Evolutionary conservation across 2,329 filamentous ascomycete species (phyloP), one percentile per base, ranked within the genome.

Genomic region (Nigrospora sphaerica): DNA sequence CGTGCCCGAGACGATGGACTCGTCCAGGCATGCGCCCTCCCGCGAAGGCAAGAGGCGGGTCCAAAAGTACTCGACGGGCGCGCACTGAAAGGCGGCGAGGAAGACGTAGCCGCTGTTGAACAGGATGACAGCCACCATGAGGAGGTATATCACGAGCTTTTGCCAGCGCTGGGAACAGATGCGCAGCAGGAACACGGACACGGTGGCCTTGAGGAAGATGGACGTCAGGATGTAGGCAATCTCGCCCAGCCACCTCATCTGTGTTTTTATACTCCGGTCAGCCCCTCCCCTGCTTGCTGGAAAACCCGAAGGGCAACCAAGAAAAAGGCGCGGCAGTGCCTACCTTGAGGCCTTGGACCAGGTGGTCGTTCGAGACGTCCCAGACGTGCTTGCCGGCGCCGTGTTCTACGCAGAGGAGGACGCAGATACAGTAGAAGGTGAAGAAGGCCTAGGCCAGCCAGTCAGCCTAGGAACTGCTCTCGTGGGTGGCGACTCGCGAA

Each of bases 101-200:
- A 70, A 61, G 48, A 62, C 56, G 52, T 62, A 70, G 45, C 65
- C 60, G 19, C 58, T 39, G 48, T 62, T 59, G 53, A 62, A 68
- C 10, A 62, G 32, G 32, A 63, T 56, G 14, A 62, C 59, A 16
- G 63, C 49, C 10, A 56, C 38, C 14, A 69, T 48, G 11, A 63
- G 55, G 2, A 47, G 49, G 48, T 57, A 65, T 34, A 70, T 66
- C 32, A 64, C 60, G 12, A 58, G 47, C 40, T 54, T 62, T 42
- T 69, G 65, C 52, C 62, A 63, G 19, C 46, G 46, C 17, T 53
- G 44, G 46, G 61, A 51, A 53, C 61, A 63, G 32, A 71, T 65
- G 23, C 67, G 62, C n/a, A 69, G 47, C 14, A 70, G 56, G 46
- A 70, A 67, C 41, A 69, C 52, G 36, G 62, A 62, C 23, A 70